Evolutionary conservation across 2,329 filamentous ascomycete genomes (phyloP).

Genomic region (Fusarium sp.): DNA sequence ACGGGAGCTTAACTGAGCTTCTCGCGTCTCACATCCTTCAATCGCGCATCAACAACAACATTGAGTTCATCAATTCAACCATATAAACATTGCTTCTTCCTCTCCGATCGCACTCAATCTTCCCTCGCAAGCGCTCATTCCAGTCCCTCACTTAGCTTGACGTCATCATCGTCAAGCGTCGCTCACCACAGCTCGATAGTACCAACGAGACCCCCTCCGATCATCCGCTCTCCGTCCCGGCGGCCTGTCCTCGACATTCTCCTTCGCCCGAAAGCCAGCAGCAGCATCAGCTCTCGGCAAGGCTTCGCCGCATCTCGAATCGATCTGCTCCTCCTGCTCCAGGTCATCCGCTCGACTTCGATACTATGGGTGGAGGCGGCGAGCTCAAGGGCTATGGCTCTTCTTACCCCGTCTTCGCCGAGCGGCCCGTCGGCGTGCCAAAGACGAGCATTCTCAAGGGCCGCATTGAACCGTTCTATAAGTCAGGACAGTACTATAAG

Average conservation of each 20-base stretch:
- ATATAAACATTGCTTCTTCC: neutral
- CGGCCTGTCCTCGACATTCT: constrained; percentile 42
- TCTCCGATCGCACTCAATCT: neutral
- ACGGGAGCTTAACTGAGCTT: constrained; percentile 33
- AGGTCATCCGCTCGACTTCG: constrained; percentile 44
- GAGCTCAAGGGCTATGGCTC: constrained; percentile 56
- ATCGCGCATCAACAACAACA: constrained; percentile 13
- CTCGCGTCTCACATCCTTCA: constrained; percentile 19
- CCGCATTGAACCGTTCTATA: constrained; percentile 84
- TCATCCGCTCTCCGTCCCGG: constrained; percentile 38
- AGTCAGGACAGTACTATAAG: constrained; percentile 80
- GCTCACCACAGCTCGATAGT: constrained; percentile 39
- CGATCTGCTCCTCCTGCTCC: constrained; percentile 53
- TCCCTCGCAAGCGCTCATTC: neutral
- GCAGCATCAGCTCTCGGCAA: constrained; percentile 35
- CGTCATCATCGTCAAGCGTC: constrained; percentile 16
- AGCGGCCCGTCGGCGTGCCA: constrained; percentile 76
- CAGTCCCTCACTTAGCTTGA: constrained; percentile 6
- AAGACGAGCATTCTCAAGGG: constrained; percentile 89
- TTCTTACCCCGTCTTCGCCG: constrained; percentile 65
- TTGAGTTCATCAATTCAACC: constrained; percentile 10
- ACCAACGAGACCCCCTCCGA: constrained; percentile 38
- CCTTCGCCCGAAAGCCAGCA: constrained; percentile 34
- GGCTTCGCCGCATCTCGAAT: constrained; percentile 49
- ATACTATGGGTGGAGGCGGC: constrained; percentile 64